Base-by-base conservation (phyloP, 1,139 yeast genomes). In the Magnusiomyces paraingens region DNA sequence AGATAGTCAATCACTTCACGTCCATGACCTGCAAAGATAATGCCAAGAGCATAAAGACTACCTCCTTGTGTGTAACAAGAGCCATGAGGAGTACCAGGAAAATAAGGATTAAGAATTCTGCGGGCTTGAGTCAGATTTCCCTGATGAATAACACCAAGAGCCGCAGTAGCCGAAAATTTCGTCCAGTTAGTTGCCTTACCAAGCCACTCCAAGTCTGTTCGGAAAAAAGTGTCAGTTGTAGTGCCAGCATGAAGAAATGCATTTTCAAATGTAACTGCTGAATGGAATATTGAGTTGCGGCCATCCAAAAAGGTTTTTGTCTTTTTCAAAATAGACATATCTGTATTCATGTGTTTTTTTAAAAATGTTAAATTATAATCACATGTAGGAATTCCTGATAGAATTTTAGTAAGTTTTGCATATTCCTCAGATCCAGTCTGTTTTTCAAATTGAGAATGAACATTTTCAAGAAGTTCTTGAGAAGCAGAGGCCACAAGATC, bases 101-200 rank as follows among this genome's bases (percentile, higher is more conserved):
- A 78, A 67, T 93, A 94, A 38, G 99, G 98, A 61, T 86, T 85
- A 68, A 93, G 79, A 52, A 93, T 83, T 60, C 85, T 81, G 68
- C 84, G 83, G 55, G 99, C 99, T 68, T 89, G 96, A 1, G 95
- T 81, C 59, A 93, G 78, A 68, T 93, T 91, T 52, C 99, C 99
- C 66, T 86, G 88, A 67, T 93, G 99, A 63, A 93, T 91, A 38
- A 93, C 99, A 68, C 99, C 99, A 57, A 94, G 76, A 14, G 98
- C 97, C 18, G 99, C 99, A 35, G 99, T 93, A 5, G 99, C 98
- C 0, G 96, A 83, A 68, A 93, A 93, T 68, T 93, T 93, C 8
- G 97, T 91, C 99, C 99, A 93, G 71, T 91, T 91, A 51, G 94
- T 85, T 12, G 99, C 98, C 72, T 90, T 89, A 41, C 96, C 95